Conservation (phyloP, 257 asterid genomes). For the Rehmannia glutinosa region DNA sequence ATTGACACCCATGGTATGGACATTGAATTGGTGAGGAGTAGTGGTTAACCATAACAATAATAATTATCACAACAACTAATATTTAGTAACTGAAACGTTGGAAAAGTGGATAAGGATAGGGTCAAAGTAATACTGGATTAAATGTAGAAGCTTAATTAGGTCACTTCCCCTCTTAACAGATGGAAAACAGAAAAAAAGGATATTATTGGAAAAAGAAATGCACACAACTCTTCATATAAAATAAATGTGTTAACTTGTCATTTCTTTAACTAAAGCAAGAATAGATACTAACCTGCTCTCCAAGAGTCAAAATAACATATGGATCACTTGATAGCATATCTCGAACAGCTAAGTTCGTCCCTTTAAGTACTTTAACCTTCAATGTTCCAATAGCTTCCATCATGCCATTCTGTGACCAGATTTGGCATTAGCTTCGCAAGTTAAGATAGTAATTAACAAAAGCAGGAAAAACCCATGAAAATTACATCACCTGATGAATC, state of each 20-base stretch:
- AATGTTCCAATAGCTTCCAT: constrained; percentile 65
- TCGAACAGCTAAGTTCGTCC: constrained; percentile 89
- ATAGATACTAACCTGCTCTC: constrained; percentile 64
- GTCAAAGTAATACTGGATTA: too few species aligned
- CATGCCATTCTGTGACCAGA: constrained; percentile 55
- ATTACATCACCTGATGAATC: background rate
- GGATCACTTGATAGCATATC: constrained; percentile 99
- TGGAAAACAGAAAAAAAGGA: too few species aligned
- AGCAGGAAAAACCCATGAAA: background rate
- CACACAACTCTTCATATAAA: background rate
- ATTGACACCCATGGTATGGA: too few species aligned
- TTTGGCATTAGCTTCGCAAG: constrained; percentile 17
- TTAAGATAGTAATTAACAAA: background rate
- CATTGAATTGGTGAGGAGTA: too few species aligned
- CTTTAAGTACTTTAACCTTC: constrained; percentile 74
- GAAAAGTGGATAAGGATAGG: too few species aligned
- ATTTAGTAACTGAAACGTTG: too few species aligned
- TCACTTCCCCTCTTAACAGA: too few species aligned
- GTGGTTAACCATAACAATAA: too few species aligned
- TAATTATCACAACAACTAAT: too few species aligned
- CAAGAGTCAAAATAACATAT: constrained; percentile 72
- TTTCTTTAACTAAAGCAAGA: background rate
- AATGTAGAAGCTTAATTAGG: too few species aligned
- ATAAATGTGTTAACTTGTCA: too few species aligned
- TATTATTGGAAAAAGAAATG: too few species aligned